A percentile compares a stretch with the other conserved stretches of the same genome.
These are phyloP conservation scores for Ramichloridium luteum DNA, from an alignment of 2,329 filamentous ascomycete genomes.

Conservation along the genomic window DNA sequence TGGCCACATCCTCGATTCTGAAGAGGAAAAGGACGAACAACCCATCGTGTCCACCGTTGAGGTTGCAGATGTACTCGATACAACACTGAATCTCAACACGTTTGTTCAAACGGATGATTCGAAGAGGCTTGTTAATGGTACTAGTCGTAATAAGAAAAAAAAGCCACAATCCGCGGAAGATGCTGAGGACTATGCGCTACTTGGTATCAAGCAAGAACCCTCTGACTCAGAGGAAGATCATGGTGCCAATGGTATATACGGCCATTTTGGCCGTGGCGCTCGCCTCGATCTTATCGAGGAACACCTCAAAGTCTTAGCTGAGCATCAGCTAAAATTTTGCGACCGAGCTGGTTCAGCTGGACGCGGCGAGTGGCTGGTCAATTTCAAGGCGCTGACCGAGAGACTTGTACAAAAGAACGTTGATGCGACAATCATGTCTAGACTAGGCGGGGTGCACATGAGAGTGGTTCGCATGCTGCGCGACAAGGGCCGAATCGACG, in stretches of 20 bases:
- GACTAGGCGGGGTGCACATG: conserved; percentile 63
- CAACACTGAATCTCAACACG: conserved; percentile 27
- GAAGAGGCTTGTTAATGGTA: conserved; percentile 13
- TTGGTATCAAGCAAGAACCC: conserved; percentile 20
- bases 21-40: conserved; percentile 31
- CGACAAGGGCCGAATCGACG: conserved; percentile 84
- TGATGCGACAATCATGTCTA: conserved; percentile 66
- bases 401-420: conserved; percentile 65
- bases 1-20: conserved; percentile 39
- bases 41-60: conserved; percentile 30
- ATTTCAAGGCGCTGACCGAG: conserved; percentile 62
- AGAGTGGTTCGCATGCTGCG: conserved; percentile 77
- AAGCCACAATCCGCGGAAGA: conserved; percentile 6
- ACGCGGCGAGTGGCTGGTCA: conserved; percentile 66
- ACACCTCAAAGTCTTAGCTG: conserved; percentile 60
- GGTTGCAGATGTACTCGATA: conserved; percentile 30
- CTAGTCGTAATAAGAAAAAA: conserved; percentile 18
- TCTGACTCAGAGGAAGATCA: conserved; percentile 19
- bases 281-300: conserved; percentile 51
- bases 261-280: conserved; percentile 26
- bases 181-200: conserved; percentile 14
- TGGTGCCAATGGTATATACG: conserved; percentile 14
- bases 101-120: conserved; percentile 14
- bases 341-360: conserved; percentile 53
- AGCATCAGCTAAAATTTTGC: conserved; percentile 57